Percentiles rank a stretch among this genome's conserved stretches.
Evolutionary conservation across 306 rosid species (phyloP).

Genomic region (Malus orientalis): DNA sequence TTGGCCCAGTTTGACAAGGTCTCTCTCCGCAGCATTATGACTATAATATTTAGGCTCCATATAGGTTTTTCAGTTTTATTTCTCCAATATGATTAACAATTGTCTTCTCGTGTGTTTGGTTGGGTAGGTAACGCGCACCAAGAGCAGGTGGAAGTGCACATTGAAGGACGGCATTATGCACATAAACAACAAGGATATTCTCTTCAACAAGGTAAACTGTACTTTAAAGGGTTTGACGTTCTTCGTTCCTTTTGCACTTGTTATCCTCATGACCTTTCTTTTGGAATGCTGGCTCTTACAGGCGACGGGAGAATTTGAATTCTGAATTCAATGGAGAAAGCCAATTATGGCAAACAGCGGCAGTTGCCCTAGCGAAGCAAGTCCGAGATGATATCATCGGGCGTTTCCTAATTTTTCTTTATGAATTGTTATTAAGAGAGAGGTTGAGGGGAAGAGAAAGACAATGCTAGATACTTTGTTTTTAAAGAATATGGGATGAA

Average conservation of each 20-base stretch:
- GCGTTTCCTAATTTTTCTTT: conserved; percentile 43
- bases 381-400: conserved; percentile 13
- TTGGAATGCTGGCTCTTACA: conserved; percentile 23
- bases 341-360: conserved; percentile 12
- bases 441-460: conserved; percentile 48
- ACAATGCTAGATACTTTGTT: conserved; percentile 26
- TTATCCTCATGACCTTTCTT: not conserved
- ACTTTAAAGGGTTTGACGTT: conserved; percentile 4
- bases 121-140: conserved; percentile 87
- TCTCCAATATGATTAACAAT: not conserved
- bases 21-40: not conserved
- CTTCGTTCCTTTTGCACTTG: conserved; percentile 1
- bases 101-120: conserved; percentile 8
- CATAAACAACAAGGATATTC: conserved; percentile 88
- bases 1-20: conserved; percentile 99
- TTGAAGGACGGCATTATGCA: conserved; percentile 97
- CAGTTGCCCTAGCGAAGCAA: conserved; percentile 27
- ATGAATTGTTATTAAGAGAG: conserved; percentile 44
- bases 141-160: conserved; percentile 97
- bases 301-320: conserved; percentile 97
- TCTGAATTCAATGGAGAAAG: conserved; percentile 50
- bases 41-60: not conserved
- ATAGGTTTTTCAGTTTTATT: not conserved
- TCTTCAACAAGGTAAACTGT: conserved; percentile 76
- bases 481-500: conserved; percentile 42